Evolutionary conservation across 202 grass and related monocot species (phyloP), one percentile per base, ranked within the genome.

Genomic region (Setaria italica): DNA sequence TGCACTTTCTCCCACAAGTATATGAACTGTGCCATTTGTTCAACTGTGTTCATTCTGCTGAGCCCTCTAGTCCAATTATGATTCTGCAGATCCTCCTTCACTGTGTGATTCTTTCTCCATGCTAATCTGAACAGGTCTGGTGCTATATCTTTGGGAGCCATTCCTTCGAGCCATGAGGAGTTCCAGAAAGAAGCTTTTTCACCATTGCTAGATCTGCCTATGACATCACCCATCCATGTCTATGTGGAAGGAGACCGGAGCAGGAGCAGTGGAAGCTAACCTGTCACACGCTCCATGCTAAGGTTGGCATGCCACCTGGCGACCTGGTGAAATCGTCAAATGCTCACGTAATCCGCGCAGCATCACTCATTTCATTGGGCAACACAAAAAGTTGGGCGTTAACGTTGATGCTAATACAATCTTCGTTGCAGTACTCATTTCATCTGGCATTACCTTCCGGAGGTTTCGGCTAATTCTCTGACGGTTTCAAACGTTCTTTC

Each of bases 191-290:
- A 25, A 25, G 25, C 25, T 25, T 25, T 25, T 51, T 33, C 15
- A 74, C 9, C 32, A 19, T 16, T 25, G 25, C 25, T 25, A 25
- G 25, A 35, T 20, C 16, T 19, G 1, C 14, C 4, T 7, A 39
- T 56, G 34, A 76, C 74, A 42, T 59, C 35, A n/a, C 59, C 25
- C 45, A 50, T 39, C 15, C 62, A 39, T 15, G 54, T 43, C 15
- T 17, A 54, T 47, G 62, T 80, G 77, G 65, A 80, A 25, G 46
- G 47, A 37, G 19, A 37, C 3, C 9, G 33, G 19, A 15, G 35
- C 11, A 15, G 63, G 62, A 55, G 41, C 17, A 17, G 12, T 69
- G 64, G 50, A 81, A 70, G 65, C 35, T 70, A 42, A 70, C 79
- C 79, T 70, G 51, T 32, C 49, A 69, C 49, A 29, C 13, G 64